Evolutionary conservation across 352 stramenopile genomes (phyloP).

Genomic region (Paralagenidium karlingii): DNA sequence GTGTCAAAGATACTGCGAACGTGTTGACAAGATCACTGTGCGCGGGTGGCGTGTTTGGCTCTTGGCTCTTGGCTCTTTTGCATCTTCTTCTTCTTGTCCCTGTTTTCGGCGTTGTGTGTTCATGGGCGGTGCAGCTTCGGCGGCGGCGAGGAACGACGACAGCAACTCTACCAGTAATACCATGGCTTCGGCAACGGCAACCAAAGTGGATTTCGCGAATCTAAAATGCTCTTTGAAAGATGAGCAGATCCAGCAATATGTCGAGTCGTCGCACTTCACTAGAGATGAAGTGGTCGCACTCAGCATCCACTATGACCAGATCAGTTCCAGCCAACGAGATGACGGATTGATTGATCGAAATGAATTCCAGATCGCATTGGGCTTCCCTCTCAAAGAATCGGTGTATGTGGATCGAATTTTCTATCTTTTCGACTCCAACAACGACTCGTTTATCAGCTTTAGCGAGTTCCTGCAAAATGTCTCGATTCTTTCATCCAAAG

Average conservation of each 20-base stretch:
- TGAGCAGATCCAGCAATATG: slow-evolving; percentile 28
- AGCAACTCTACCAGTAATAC: neutral
- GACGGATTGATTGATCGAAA: slow-evolving; percentile 63
- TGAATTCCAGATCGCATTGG: slow-evolving; percentile 67
- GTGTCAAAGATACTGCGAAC: too few species aligned
- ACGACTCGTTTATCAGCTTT: slow-evolving; percentile 73
- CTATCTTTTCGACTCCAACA: slow-evolving; percentile 65
- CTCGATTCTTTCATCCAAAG: slow-evolving; percentile 58
- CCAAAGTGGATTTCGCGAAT: neutral
- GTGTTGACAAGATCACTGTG: too few species aligned
- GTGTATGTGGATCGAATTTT: slow-evolving; percentile 76
- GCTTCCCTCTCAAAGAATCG: slow-evolving; percentile 69
- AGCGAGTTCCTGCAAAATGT: slow-evolving; percentile 66
- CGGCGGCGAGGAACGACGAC: too few species aligned
- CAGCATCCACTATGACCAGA: slow-evolving; percentile 49
- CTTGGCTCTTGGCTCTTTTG: too few species aligned
- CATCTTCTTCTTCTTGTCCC: too few species aligned
- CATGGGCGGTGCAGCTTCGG: too few species aligned
- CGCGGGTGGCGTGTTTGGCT: too few species aligned
- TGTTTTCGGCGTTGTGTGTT: too few species aligned
- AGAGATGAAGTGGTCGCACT: slow-evolving; percentile 43
- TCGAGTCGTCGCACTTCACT: slow-evolving; percentile 33
- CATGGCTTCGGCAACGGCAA: neutral
- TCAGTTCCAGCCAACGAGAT: slow-evolving; percentile 44
- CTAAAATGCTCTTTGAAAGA: slow-evolving; percentile 41